Evolutionary conservation across 106 monocot genomes (phyloP).

Genomic region (Iris macrosiphon): DNA sequence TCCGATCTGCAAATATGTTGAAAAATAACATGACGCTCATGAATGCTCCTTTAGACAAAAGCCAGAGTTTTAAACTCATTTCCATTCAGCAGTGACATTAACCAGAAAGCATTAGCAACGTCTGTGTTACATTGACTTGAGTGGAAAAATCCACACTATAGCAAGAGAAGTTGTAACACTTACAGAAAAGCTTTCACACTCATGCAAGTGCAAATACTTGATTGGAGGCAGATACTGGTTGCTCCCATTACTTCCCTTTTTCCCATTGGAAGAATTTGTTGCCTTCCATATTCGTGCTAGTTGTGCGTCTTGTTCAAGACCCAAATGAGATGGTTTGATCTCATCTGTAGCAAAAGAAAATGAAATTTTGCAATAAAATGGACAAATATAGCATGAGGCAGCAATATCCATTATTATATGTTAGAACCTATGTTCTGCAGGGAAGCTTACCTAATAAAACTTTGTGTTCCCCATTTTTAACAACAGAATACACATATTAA

Average conservation of each 20-base stretch:
- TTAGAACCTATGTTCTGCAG: too few relatives aligned
- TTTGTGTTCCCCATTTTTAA: too few relatives aligned
- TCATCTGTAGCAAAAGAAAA: slow-evolving; percentile 29
- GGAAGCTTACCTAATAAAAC: too few relatives aligned
- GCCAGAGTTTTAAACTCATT: too few relatives aligned
- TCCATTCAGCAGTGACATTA: too few relatives aligned
- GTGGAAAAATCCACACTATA: too few relatives aligned
- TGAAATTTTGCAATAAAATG: too few relatives aligned
- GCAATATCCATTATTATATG: too few relatives aligned
- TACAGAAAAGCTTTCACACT: slow-evolving; percentile 70
- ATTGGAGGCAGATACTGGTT: slow-evolving; percentile 39
- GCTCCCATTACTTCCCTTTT: slow-evolving; percentile 37
- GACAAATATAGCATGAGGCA: too few relatives aligned
- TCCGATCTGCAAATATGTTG: slow-evolving; percentile 56
- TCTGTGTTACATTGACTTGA: too few relatives aligned
- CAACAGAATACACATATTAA: too few relatives aligned
- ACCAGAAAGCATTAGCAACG: too few relatives aligned
- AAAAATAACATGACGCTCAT: neutral
- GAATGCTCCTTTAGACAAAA: neutral
- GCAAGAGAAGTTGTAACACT: slow-evolving; percentile 14
- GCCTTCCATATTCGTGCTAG: slow-evolving; percentile 40
- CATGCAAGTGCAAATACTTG: slow-evolving; percentile 63
- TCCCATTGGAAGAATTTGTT: slow-evolving; percentile 34
- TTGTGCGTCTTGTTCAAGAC: slow-evolving; percentile 53
- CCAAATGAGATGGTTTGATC: slow-evolving; percentile 48